Evolutionary conservation across 768 basidiomycete species (phyloP).

Genomic region (Suillus placidus): DNA sequence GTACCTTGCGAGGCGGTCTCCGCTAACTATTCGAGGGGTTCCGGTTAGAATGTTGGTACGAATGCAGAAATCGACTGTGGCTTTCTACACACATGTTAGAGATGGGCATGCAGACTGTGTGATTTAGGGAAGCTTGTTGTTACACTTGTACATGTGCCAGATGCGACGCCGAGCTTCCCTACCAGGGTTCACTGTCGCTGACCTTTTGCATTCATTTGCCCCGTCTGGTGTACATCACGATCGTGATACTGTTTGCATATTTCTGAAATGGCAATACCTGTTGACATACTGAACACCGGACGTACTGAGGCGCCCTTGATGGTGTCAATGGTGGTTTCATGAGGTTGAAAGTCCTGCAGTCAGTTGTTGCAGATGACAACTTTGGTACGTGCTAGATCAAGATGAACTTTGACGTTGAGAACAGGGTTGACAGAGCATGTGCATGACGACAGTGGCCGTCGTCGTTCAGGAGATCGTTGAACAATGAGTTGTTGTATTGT

Average conservation of each 20-base stretch:
- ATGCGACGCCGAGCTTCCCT: not conserved
- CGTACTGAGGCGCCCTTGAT: not conserved
- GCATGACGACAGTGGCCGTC: not conserved
- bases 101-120: not conserved
- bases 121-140: not conserved
- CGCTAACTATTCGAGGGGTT: not conserved
- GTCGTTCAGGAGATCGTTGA: conserved; percentile 2
- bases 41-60: not conserved
- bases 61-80: not conserved
- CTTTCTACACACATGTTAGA: not conserved
- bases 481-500: not conserved
- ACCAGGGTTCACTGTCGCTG: not conserved
- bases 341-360: not conserved
- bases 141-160: not conserved
- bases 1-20: not conserved
- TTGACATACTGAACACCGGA: not conserved
- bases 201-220: not conserved
- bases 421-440: not conserved
- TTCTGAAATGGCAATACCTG: not conserved
- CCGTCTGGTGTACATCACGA: not conserved
- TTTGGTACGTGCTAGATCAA: not conserved
- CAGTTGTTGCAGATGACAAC: not conserved
- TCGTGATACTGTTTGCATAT: not conserved
- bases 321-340: not conserved
- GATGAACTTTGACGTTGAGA: not conserved